phyloP scores from a whole-genome alignment of 257 asterid species.

The Plectranthus barbatus region DNA sequence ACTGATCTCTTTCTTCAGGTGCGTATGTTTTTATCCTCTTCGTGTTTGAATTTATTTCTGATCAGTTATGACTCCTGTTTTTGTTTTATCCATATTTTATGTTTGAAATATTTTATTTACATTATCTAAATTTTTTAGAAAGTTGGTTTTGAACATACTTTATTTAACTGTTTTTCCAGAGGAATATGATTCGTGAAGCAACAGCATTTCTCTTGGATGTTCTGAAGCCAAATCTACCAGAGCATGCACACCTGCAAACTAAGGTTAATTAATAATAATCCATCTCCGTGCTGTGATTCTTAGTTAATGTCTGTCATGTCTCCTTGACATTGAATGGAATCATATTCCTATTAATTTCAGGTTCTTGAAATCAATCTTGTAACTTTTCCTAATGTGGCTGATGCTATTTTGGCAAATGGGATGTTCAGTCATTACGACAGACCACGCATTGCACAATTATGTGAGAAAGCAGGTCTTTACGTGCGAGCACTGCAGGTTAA shows the following conservation, averaged over 20 bases:
- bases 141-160: slow-evolving; percentile 4
- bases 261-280: slow-evolving; percentile 64
- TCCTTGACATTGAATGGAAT: background rate
- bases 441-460: slow-evolving; percentile 91
- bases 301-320: background rate
- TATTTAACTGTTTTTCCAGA: slow-evolving; percentile 36
- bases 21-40: background rate
- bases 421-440: slow-evolving; percentile 97
- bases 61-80: background rate
- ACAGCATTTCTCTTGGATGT: slow-evolving; percentile 97
- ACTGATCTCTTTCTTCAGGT: slow-evolving; percentile 99
- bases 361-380: slow-evolving; percentile 94
- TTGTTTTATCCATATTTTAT: background rate
- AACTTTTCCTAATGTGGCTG: slow-evolving; percentile 96
- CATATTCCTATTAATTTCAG: slow-evolving; percentile 32
- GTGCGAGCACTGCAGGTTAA: slow-evolving; percentile 93
- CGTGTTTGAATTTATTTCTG: background rate
- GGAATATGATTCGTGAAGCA: slow-evolving; percentile 99
- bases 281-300: background rate
- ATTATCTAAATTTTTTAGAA: background rate
- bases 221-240: slow-evolving; percentile 93
- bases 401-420: slow-evolving; percentile 96
- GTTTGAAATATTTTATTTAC: background rate
- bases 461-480: slow-evolving; percentile 95
- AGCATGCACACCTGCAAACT: slow-evolving; percentile 90